Base-by-base conservation (phyloP, 768 basidiomycete species). In the Boletus reticuloceps region DNA sequence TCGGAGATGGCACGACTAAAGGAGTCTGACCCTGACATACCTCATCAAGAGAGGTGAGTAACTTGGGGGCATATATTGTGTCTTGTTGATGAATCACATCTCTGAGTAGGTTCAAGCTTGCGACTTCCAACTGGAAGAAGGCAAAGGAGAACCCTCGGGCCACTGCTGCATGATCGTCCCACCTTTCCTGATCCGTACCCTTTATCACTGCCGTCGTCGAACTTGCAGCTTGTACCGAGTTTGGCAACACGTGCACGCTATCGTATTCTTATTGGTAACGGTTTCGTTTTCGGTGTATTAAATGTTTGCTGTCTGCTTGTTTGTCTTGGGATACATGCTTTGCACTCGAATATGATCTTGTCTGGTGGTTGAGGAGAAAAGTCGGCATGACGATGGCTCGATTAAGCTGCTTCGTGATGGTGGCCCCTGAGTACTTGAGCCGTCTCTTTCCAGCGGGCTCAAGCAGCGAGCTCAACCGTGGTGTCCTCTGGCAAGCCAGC, bases 1-100 rank as follows among this genome's bases (percentile, higher is more conserved):
- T 75, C 79, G 20, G 89, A 91, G 69, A 84, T 91, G 79, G 84
- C 85, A 34, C 85, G 87, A 54, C 77, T 91, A 69, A 91, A 88
- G 77, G 85, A 87, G 63, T 75, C 82, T 17, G 80, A 90, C 59
- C 89, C 89, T 32, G 80, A 85, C 51, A 80, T 89, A 64, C 64
- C 78, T 32, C 89, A 91, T 72, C 83, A 83, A 67, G 88, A 89
- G 56, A 79, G 89, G 89, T 91, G 52, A 60, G 65, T 55, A 17
- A 29, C 5, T 51, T 50, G 42, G 46, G n/a, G 25, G 25, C 25
- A 25, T 25, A 25, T 20, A 13, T 27, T 17, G 46, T 22, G 41
- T 45, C 43, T 16, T 39, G 8, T 19, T 2, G 13, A 40, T 31
- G 47, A 34, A 61, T 44, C 13, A 42, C 57, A 31, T 58, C 43